These are phyloP conservation scores for Nematocida minor DNA, from an alignment of 371 early-diverging fungal genomes.

Conservation along the genomic window DNA sequence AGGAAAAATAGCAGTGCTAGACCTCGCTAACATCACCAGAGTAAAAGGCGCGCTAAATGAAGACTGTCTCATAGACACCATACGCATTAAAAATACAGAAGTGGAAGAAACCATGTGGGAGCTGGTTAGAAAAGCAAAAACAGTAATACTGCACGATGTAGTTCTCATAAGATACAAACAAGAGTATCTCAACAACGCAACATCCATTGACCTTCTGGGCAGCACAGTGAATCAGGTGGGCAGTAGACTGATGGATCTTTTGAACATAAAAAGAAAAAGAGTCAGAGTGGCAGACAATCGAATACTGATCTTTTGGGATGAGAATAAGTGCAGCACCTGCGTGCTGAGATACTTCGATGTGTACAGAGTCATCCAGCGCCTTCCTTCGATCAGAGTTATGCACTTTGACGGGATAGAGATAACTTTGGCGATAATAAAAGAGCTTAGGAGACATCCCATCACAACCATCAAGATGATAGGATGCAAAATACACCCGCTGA, in stretches of 20 bases:
- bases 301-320: conserved; percentile 41
- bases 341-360: conserved; percentile 19
- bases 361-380: neutral
- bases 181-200: neutral
- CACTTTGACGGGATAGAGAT: conserved; percentile 14
- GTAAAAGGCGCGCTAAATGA: neutral
- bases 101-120: neutral
- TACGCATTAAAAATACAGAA: conserved; percentile 19
- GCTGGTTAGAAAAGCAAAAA: neutral
- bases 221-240: conserved; percentile 16
- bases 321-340: conserved; percentile 29
- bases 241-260: neutral
- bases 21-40: neutral
- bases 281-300: conserved; percentile 12
- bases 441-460: conserved; percentile 29
- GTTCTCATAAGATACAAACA: neutral
- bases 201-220: conserved; percentile 33
- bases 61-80: neutral
- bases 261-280: conserved; percentile 10
- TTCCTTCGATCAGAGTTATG: conserved; percentile 12
- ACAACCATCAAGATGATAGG: neutral
- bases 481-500: conserved; percentile 4
- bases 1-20: neutral
- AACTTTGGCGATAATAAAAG: neutral
- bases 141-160: conserved; percentile 1